phyloP scores from a whole-genome alignment of 1,284 basidiomycete species.

The Kwoniella shivajii region DNA sequence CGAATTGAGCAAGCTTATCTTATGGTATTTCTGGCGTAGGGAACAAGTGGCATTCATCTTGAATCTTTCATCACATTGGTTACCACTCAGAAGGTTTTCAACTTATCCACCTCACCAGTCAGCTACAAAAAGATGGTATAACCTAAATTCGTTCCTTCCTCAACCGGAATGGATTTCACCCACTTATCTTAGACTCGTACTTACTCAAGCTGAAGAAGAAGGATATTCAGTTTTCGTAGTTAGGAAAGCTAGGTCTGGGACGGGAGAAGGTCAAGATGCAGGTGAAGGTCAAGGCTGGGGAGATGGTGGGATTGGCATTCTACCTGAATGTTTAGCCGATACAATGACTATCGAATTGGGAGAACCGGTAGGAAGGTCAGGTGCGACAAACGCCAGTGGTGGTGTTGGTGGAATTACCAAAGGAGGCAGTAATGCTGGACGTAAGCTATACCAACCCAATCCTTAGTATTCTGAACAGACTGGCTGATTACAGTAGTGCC shows the following conservation, averaged over 20 bases:
- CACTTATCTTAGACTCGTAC: constrained; percentile 78
- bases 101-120: constrained; percentile 25
- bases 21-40: constrained; percentile 53
- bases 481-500: background rate
- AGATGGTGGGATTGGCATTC: constrained; percentile 43
- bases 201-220: constrained; percentile 82
- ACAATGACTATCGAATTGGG: constrained; percentile 46
- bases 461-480: no score
- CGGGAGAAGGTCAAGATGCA: constrained; percentile 23
- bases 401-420: constrained; percentile 2
- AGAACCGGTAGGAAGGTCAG: constrained; percentile 36
- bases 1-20: background rate
- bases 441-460: no score
- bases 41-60: constrained; percentile 84
- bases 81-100: constrained; percentile 75
- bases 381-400: background rate
- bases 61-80: constrained; percentile 86
- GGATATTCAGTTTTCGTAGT: constrained; percentile 90
- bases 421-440: constrained; percentile 12
- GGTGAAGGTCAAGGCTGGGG: constrained; percentile 47
- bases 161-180: constrained; percentile 80
- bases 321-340: constrained; percentile 50
- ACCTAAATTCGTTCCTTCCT: constrained; percentile 76
- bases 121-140: constrained; percentile 73
- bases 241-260: constrained; percentile 39